phyloP scores from a whole-genome alignment of 2,329 filamentous ascomycete species.

The Scortechinia acanthostroma region DNA sequence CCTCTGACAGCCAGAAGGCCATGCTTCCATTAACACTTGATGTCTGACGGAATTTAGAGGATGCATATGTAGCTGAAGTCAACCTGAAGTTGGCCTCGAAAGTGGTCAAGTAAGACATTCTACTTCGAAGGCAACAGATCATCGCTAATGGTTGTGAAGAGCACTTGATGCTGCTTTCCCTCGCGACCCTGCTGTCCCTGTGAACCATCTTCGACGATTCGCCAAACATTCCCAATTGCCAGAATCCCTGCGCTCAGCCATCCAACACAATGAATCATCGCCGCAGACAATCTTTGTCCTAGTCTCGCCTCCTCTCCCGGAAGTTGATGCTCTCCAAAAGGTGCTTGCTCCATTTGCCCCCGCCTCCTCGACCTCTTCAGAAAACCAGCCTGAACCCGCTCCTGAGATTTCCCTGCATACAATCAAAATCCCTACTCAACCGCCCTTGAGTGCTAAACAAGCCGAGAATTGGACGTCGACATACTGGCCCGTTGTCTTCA shows the following conservation, averaged over 20 bases:
- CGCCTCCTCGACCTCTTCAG: constrained; percentile 5
- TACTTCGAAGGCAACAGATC: neutral
- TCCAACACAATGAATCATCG: constrained; percentile 10
- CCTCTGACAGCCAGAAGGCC: neutral
- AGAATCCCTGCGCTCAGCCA: constrained; percentile 11
- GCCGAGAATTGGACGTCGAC: constrained; percentile 27
- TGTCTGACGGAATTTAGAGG: constrained; percentile 16
- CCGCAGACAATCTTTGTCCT: constrained; percentile 26
- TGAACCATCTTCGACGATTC: constrained; percentile 29
- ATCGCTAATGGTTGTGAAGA: neutral
- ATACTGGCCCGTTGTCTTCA: constrained; percentile 32
- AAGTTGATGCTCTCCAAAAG: constrained; percentile 17
- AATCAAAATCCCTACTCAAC: constrained; percentile 25
- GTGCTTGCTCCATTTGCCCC: constrained; percentile 25
- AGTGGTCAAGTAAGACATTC: constrained; percentile 25
- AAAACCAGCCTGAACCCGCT: constrained; percentile 6
- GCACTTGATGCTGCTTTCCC: constrained; percentile 22
- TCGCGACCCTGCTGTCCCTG: constrained; percentile 15
- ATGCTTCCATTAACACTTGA: constrained; percentile 8
- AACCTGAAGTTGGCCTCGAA: constrained; percentile 30
- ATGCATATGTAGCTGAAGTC: constrained; percentile 32
- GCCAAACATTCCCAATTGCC: constrained; percentile 23
- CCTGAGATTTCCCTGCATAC: constrained; percentile 15
- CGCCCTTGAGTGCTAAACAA: constrained; percentile 25
- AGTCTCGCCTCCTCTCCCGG: constrained; percentile 26